Evolutionary conservation across 2,329 filamentous ascomycete genomes (phyloP), one percentile per base, ranked within the genome.

Genomic region (Neofusicoccum laricinum): DNA sequence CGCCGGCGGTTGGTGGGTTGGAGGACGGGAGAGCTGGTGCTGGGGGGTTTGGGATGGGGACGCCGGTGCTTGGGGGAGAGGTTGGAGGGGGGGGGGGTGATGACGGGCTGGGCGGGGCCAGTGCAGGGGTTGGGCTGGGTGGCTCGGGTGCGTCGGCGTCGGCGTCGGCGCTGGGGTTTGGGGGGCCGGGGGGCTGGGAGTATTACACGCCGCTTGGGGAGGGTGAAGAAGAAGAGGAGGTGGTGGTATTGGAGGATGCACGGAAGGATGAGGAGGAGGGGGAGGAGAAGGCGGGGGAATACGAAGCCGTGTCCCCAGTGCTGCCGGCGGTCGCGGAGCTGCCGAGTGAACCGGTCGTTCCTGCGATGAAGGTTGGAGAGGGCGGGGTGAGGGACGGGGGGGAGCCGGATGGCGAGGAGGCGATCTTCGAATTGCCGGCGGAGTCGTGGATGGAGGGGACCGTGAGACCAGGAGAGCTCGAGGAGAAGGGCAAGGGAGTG

Each of bases 121-220:
- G 25, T 30, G 25, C 25, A 6, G 25, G 6, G 25, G 6, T 30
- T 30, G 25, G 25, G 25, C 25, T 5, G 46, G 15, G 21, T 15
- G n/a, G 51, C 14, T 17, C 50, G 12, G 34, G 11, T 10, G n/a
- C n/a, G n/a, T n/a, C n/a, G n/a, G 32, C 38, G 14, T 57, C 51
- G 6, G 68, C 69, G 11, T 71, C 73, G 1, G 73, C 66, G 12
- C 63, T 77, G 3, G 74, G 74, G 7, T 67, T 66, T 46, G 76
- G 76, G 6, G 73, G 72, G 2, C 76, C 76, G 3, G 76, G 73
- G 10, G 76, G 77, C 41, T 77, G 76, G 76, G 75, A 77, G 53
- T 75, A 71, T 38, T 63, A 63, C 21, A 58, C 64, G 38, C 59
- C 65, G 19, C 65, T 67, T 32, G 66, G 61, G 8, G 43, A 50